Evolutionary conservation across 345 rosid species (phyloP).

Genomic region (Atalantia buxifolia): DNA sequence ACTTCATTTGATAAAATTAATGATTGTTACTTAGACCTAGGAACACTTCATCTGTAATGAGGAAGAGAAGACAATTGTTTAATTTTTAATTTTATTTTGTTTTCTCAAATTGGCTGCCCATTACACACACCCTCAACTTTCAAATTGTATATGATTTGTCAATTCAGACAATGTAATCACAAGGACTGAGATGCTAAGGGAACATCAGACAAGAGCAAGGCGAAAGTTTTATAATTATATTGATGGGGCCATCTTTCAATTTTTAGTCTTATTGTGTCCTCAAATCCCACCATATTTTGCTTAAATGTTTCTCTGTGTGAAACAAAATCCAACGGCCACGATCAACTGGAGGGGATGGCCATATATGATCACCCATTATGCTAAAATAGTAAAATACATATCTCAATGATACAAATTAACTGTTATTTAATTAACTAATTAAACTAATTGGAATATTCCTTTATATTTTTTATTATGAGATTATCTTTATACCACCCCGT

Average conservation of each 20-base stretch:
- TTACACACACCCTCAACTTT: slow-evolving; percentile 7
- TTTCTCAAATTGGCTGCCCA: background rate
- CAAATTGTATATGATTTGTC: slow-evolving; percentile 11
- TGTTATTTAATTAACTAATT: background rate
- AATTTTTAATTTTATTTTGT: background rate
- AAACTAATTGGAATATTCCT: background rate
- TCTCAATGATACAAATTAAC: background rate
- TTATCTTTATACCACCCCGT: too few species aligned
- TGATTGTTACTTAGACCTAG: background rate
- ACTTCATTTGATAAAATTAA: background rate
- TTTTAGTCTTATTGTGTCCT: slow-evolving; percentile 18
- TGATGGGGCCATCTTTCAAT: slow-evolving; percentile 20
- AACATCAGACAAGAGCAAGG: slow-evolving; percentile 31
- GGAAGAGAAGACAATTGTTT: background rate
- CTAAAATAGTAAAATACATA: background rate
- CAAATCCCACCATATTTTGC: slow-evolving; percentile 25
- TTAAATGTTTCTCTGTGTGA: slow-evolving; percentile 27
- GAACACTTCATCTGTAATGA: background rate
- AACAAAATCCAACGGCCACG: slow-evolving; percentile 22
- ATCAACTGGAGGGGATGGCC: slow-evolving; percentile 12
- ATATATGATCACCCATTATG: background rate
- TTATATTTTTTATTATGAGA: too few species aligned
- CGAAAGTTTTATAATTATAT: slow-evolving; percentile 20
- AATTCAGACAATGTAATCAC: slow-evolving; percentile 23
- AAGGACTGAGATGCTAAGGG: slow-evolving; percentile 23